Evolutionary conservation across 2,329 filamentous ascomycete species (phyloP), one percentile per base, ranked within the genome.

Genomic region (Penicillium thymicola): DNA sequence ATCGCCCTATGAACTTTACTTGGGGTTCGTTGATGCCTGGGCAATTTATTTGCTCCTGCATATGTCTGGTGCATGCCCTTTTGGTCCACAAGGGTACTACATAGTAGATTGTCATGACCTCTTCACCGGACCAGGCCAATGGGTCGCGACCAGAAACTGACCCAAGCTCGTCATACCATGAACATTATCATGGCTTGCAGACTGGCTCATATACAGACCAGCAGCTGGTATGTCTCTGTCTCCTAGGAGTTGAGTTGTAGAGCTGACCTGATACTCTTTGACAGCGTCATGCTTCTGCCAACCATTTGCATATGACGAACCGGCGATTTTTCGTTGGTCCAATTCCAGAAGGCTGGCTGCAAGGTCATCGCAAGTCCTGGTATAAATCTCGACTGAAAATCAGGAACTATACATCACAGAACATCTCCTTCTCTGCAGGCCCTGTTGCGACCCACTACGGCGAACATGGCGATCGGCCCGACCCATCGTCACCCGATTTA

Each of bases 321-420:
- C 78, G 82, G 53, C 81, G 85, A 53, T 82, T 81, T 72, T 88
- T 88, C 72, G 85, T 88, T 57, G 85, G 85, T 0, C 85, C 85
- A 36, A 84, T 87, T 36, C 85, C 85, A 43, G 82, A 84, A 64
- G 84, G 82, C 55, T 88, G 85, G 85, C 76, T 87, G 52, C 83
- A 82, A 63, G 82, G 80, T 58, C 82, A 87, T 68, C 78, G 84
- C 51, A 85, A 84, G 64, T 79, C 82, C 56, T 87, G 85, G 85
- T 87, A 86, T 71, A 82, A 76, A 58, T 67, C 70, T 38, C 71
- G 76, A 45, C 58, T 80, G 1, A 72, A 69, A 30, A 66, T 79
- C 38, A 76, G 67, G 50, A 75, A 79, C 45, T 81, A 80, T 61
- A 76, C 77, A 3, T 80, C 79, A 1, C 67, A 73, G 32, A 67